Percentiles rank a stretch among this genome's conserved stretches.
Conservation (phyloP, 805 yeast genomes). For the Cyberlindnera nakhonratchasimensis region DNA sequence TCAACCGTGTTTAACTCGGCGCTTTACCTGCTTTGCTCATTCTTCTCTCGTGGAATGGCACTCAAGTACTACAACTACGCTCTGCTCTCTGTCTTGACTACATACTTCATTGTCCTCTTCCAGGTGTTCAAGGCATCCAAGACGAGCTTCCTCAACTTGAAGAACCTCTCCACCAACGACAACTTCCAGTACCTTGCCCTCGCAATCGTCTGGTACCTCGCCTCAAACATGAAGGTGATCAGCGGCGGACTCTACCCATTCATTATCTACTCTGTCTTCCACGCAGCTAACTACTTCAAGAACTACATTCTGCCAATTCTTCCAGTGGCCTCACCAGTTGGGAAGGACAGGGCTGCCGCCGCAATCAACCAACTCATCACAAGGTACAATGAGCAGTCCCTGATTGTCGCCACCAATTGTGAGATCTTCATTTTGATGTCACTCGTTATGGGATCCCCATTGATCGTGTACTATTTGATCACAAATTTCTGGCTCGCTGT, state of each 20-base stretch:
- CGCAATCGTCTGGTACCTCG: conserved; percentile 40
- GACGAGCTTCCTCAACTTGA: conserved; percentile 27
- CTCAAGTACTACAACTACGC: conserved; percentile 39
- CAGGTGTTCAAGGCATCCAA: conserved; percentile 48
- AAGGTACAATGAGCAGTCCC: conserved; percentile 40
- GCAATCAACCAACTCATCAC: conserved; percentile 33
- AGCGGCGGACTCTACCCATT: conserved; percentile 56
- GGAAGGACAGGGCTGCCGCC: conserved; percentile 29
- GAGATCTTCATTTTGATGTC: conserved; percentile 43
- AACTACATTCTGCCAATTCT: conserved; percentile 49
- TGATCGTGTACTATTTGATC: conserved; percentile 36
- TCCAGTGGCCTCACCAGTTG: conserved; percentile 31
- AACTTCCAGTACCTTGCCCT: conserved; percentile 59
- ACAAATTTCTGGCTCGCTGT: conserved; percentile 28
- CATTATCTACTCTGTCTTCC: conserved; percentile 60
- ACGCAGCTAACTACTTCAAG: conserved; percentile 56
- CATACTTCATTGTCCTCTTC: conserved; percentile 60
- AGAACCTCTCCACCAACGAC: conserved; percentile 43
- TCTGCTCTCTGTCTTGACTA: conserved; percentile 49
- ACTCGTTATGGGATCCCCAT: conserved; percentile 39
- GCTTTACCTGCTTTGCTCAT: conserved; percentile 38
- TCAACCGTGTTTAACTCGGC: conserved; percentile 42
- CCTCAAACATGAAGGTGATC: conserved; percentile 39
- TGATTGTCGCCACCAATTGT: conserved; percentile 43
- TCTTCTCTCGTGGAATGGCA: conserved; percentile 35